Conservation (phyloP, 345 rosid species). For the Kernera saxatilis region DNA sequence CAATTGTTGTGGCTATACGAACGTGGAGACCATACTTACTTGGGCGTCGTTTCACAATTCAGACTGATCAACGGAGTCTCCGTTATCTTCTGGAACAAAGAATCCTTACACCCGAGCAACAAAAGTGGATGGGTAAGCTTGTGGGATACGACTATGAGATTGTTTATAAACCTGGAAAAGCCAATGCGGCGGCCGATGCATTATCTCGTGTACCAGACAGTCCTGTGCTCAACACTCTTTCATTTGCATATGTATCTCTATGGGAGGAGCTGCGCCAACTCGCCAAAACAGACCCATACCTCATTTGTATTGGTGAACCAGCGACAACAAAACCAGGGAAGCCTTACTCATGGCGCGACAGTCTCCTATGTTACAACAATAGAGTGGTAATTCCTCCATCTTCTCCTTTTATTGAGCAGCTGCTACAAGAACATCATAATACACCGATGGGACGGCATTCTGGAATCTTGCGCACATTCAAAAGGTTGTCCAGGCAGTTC, state of each 20-base stretch:
- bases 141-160: not conserved
- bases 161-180: not conserved
- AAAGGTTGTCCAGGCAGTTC: not conserved
- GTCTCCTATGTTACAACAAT: too few species aligned
- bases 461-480: too few species aligned
- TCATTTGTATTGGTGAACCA: not conserved
- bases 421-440: too few species aligned
- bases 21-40: not conserved
- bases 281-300: not conserved
- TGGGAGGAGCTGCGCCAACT: not conserved
- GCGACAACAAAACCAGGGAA: too few species aligned
- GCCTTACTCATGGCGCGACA: too few species aligned
- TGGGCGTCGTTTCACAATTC: not conserved
- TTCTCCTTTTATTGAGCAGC: too few species aligned
- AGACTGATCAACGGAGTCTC: not conserved
- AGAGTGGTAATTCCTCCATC: too few species aligned
- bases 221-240: not conserved
- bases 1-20: fast-evolving
- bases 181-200: not conserved
- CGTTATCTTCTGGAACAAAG: not conserved
- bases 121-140: not conserved
- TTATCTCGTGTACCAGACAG: not conserved
- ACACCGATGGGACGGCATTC: too few species aligned
- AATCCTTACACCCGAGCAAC: not conserved
- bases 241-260: not conserved